Evolutionary conservation across 2,329 filamentous ascomycete genomes (phyloP).

Genomic region (Ustilaginoidea virens): DNA sequence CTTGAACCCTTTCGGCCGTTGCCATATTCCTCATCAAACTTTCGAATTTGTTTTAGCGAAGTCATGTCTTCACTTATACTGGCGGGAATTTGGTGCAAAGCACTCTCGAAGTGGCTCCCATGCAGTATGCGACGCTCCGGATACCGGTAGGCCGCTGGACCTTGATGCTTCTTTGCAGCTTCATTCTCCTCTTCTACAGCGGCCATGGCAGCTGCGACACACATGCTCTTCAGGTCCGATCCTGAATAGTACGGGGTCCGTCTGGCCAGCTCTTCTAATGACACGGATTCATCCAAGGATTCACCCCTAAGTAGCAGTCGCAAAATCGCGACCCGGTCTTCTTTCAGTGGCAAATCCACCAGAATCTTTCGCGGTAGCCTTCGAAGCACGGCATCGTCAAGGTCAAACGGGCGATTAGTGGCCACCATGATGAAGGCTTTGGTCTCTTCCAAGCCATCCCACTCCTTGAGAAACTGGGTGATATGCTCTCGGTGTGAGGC

Average conservation of each 20-base stretch:
- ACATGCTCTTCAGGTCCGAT: conserved; percentile 70
- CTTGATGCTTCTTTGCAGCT: conserved; percentile 20
- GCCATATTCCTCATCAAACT: conserved; percentile 92
- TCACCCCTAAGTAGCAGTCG: conserved; percentile 58
- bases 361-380: conserved; percentile 57
- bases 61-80: conserved; percentile 92
- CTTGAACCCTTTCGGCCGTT: conserved; percentile 56
- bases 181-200: conserved; percentile 60
- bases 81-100: conserved; percentile 75
- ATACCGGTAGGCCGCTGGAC: conserved; percentile 37
- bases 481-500: conserved; percentile 75
- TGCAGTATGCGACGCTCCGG: conserved; percentile 42
- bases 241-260: conserved; percentile 67
- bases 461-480: conserved; percentile 92
- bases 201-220: conserved; percentile 63
- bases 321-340: conserved; percentile 53
- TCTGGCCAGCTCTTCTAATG: conserved; percentile 45
- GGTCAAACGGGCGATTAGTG: conserved; percentile 86
- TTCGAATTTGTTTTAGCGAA: conserved; percentile 69
- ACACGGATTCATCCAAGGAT: conserved; percentile 42
- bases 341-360: conserved; percentile 54
- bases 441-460: conserved; percentile 75
- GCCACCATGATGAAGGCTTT: conserved; percentile 97
- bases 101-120: conserved; percentile 65
- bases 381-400: conserved; percentile 77